A percentile compares a stretch with the other conserved stretches of the same genome.
Conservation (phyloP, 2,329 filamentous ascomycete genomes). For the Chaetomiaceae sp. region DNA sequence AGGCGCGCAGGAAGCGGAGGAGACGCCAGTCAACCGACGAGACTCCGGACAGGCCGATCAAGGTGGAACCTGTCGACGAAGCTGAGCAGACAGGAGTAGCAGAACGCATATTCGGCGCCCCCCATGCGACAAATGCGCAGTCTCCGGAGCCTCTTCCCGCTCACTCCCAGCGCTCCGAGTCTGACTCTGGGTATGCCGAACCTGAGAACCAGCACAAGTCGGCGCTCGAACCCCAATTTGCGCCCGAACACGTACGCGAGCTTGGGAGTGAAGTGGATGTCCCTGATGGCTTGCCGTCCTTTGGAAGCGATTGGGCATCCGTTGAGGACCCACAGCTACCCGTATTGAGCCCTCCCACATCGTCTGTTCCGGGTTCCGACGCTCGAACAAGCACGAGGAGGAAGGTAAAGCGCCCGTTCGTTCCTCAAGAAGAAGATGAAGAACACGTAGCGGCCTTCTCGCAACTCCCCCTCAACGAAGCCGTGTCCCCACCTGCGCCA, state of each 20-base stretch:
- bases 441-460: constrained; percentile 10
- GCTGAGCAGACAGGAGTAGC: neutral
- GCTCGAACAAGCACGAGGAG: constrained; percentile 8
- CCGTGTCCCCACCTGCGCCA: neutral
- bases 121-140: neutral
- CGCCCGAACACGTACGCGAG: no score
- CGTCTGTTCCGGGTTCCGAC: neutral
- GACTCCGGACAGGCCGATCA: neutral
- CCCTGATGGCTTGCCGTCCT: no score
- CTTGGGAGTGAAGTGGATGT: no score
- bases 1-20: constrained; percentile 3
- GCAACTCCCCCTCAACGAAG: constrained; percentile 11
- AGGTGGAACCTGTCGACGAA: neutral
- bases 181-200: constrained; percentile 3
- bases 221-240: neutral
- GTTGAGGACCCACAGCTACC: neutral
- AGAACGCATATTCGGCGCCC: neutral
- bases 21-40: neutral
- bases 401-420: constrained; percentile 14
- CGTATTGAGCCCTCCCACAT: neutral
- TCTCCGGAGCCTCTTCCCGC: neutral
- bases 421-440: constrained; percentile 5
- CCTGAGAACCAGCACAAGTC: neutral
- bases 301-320: neutral
- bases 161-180: neutral